Evolutionary conservation across 2,329 filamentous ascomycete genomes (phyloP).

Genomic region (Penicillium sclerotigenum): DNA sequence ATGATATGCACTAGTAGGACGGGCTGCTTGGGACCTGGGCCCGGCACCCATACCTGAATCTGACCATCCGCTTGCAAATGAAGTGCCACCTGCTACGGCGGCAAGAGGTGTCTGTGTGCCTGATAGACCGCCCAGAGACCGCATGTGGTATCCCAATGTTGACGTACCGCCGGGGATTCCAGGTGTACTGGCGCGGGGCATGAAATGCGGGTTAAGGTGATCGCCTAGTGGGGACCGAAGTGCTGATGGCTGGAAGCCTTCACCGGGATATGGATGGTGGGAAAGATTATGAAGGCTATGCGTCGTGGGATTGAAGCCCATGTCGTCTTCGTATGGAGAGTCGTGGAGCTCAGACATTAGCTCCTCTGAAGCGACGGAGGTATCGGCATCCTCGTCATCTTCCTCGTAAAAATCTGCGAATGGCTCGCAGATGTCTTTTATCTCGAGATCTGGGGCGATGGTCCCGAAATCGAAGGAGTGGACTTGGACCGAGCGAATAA

Average conservation of each 20-base stretch:
- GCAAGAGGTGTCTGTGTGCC: slow-evolving; percentile 49
- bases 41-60: slow-evolving; percentile 28
- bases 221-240: slow-evolving; percentile 40
- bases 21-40: slow-evolving; percentile 15
- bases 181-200: slow-evolving; percentile 46
- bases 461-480: slow-evolving; percentile 91
- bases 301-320: slow-evolving; percentile 24
- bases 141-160: slow-evolving; percentile 49
- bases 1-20: slow-evolving; percentile 22
- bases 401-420: slow-evolving; percentile 95
- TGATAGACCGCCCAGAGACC: slow-evolving; percentile 48
- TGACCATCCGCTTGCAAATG: slow-evolving; percentile 40
- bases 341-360: slow-evolving; percentile 27
- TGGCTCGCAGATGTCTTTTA: slow-evolving; percentile 96
- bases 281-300: slow-evolving; percentile 20
- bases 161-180: slow-evolving; percentile 50
- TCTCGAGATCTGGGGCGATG: slow-evolving; percentile 76
- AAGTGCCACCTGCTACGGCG: slow-evolving; percentile 44
- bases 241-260: slow-evolving; percentile 30
- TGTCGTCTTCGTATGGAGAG: slow-evolving; percentile 32
- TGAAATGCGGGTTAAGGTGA: slow-evolving; percentile 41
- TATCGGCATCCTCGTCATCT: slow-evolving; percentile 53
- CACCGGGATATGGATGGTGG: slow-evolving; percentile 30
- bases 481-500: slow-evolving; percentile 94
- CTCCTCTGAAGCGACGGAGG: slow-evolving; percentile 38